Evolutionary conservation across 257 asterid genomes (phyloP), one percentile per base, ranked within the genome.

Genomic region (Petrea volubilis): DNA sequence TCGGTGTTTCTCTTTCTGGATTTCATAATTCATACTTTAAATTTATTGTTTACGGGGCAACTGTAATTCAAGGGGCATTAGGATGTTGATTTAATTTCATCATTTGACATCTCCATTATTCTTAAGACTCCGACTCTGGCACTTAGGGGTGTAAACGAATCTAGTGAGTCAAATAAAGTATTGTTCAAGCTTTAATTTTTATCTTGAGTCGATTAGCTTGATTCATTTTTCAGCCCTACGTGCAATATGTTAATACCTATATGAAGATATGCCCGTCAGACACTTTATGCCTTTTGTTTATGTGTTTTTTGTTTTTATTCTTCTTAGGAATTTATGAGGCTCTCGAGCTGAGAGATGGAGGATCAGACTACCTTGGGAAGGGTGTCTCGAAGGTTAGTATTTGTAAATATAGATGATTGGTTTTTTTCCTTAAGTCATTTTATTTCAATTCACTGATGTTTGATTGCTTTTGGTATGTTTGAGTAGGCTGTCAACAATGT

Each of bases 341-440:
- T 67, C 97, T 94, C n/a, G 99, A 94, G 77, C 71, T 94, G 73
- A 85, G 99, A 68, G 99, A 94, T 67, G 99, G 99, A 73, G 99
- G 99, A 17, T 88, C 99, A 2, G 99, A 94, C 28, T 94, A 91
- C 81, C 97, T 94, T 2, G 99, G 99, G 44, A 94, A 94, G 90
- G 99, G 99, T 76, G 99, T 94, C 59, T 84, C 95, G 13, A 94
- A 94, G 97, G 98, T 86, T 49, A 68, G 77, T 76, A 55, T 64
- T 74, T 4, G 15, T 33, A 31, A 13, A 29, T 25, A 36, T 43
- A 57, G 3, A 7, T 55, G 28, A 13, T 53, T 40, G 12, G 57
- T 36, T 64, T 43, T 64, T 38, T 28, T 2, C 38, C 9, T 46
- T 13, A 47, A 64, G 60, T 53, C 5, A n/a, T n/a, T 14, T 9